Evolutionary conservation across 2,329 filamentous ascomycete genomes (phyloP), one percentile per base, ranked within the genome.

Genomic region (Tothia fuscella): DNA sequence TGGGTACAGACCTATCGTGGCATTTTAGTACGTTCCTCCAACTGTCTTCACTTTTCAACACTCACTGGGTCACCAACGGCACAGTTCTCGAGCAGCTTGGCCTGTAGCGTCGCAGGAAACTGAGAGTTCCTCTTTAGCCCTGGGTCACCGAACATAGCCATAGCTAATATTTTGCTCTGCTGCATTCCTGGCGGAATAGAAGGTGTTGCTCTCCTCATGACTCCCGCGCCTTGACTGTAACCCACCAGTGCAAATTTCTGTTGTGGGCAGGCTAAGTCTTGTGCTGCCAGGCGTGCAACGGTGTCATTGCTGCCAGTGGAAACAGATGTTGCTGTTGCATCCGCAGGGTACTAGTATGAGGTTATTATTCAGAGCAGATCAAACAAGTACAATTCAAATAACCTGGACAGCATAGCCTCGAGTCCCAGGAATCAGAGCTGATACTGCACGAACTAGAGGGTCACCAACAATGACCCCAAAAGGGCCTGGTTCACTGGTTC

Each of bases 81-180:
- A 22, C 39, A 42, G 32, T 42, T 42, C 17, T 41, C 40, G 14
- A 22, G 25, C 3, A 41, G 31, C 24, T 42, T 42, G 5, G 10
- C 24, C 16, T 36, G 7, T 17, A 42, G 25, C 7, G 7, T 14
- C 7, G 24, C 7, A 6, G 25, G 28, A 17, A 41, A 41, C 16
- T 38, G 10, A 6, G 14, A 20, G 14, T 20, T 20, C 10, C 9
- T 25, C 10, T 38, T 38, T 9, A 20, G 6, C 24, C 38, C 38
- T 9, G 38, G 38, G 22, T 41, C 38, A 12, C 38, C 38, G 26
- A 38, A 37, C 38, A 41, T 41, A 6, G 38, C 38, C 7, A 41
- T 10, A 7, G 38, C 28, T 6, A 41, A 10, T 10, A 41, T 41
- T n/a, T n/a, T n/a, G 29, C 38, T 41, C 24, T 26, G 38, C 9